phyloP scores from a whole-genome alignment of 192 early-diverging fungal genomes.

The Ambispora gerdemannii region DNA sequence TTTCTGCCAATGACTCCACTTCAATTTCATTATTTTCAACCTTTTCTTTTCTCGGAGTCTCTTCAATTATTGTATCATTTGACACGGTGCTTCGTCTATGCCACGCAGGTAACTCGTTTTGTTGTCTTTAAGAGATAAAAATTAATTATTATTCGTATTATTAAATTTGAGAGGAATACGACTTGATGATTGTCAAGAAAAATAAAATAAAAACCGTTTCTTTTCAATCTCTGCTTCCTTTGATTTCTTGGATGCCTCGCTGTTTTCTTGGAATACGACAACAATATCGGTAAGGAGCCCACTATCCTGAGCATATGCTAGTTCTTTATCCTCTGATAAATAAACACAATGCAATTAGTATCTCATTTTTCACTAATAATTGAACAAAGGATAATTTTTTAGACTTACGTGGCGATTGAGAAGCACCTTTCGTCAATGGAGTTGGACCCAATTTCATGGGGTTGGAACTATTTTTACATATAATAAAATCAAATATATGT shows the following conservation, averaged over 20 bases:
- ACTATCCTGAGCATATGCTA: constrained; percentile 65
- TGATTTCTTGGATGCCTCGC: constrained; percentile 62
- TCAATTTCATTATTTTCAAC: constrained; percentile 44
- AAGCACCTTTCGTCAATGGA: background rate
- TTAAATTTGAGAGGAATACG: background rate
- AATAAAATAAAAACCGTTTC: constrained; percentile 41
- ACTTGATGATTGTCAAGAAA: background rate
- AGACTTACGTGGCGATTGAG: background rate
- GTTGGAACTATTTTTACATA: constrained; percentile 15
- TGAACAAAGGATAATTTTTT: background rate
- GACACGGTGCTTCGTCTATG: constrained; percentile 74
- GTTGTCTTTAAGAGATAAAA: constrained; percentile 37
- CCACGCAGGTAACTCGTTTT: constrained; percentile 78
- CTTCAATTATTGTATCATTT: constrained; percentile 44
- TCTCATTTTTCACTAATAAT: background rate
- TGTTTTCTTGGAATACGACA: constrained; percentile 69
- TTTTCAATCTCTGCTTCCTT: constrained; percentile 63
- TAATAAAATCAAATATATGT: background rate
- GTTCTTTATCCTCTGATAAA: constrained; percentile 50
- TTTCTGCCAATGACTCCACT: constrained; percentile 38
- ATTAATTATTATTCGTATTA: background rate
- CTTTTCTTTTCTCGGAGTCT: constrained; percentile 32
- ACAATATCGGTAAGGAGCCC: constrained; percentile 61
- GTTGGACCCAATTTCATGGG: constrained; percentile 9
- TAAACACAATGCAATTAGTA: background rate